Evolutionary conservation across 129 eudicot species (phyloP).

Genomic region (Arctium minus): DNA sequence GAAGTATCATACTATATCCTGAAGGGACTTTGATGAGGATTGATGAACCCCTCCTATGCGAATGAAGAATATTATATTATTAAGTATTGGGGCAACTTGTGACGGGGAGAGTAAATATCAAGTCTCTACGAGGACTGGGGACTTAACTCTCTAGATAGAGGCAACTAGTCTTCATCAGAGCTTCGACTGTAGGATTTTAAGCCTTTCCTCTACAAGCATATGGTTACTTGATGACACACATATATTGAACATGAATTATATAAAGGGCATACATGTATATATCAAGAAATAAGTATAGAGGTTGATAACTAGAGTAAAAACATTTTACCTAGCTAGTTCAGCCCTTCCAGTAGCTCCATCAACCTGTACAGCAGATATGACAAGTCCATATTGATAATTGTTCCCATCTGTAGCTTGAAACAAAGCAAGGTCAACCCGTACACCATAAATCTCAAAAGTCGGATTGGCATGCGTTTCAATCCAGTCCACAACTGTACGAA

Average conservation of each 20-base stretch:
- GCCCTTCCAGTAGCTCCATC: conserved; percentile 41
- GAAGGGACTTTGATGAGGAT: no score
- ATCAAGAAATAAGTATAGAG: not conserved
- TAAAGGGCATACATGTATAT: not conserved
- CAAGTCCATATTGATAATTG: conserved; percentile 72
- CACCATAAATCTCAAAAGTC: conserved; percentile 54
- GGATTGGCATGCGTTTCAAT: conserved; percentile 82
- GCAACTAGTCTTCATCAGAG: not conserved
- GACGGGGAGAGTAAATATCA: no score
- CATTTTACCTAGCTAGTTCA: conserved; percentile 47
- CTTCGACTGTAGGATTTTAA: not conserved
- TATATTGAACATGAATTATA: not conserved
- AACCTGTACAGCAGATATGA: conserved; percentile 55
- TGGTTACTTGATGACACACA: not conserved
- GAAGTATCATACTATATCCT: no score
- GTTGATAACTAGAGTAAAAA: conserved; percentile 9
- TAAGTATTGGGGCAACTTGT: no score
- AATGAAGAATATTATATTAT: no score
- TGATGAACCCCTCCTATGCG: no score
- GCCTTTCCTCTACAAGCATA: no score
- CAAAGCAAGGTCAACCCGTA: conserved; percentile 79
- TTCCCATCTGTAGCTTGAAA: conserved; percentile 74
- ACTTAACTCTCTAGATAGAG: no score
- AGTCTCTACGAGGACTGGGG: no score
- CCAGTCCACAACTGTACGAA: conserved; percentile 65